Evolutionary conservation across 129 eudicot species (phyloP).

Genomic region (Rutidosis leptorrhynchoides): DNA sequence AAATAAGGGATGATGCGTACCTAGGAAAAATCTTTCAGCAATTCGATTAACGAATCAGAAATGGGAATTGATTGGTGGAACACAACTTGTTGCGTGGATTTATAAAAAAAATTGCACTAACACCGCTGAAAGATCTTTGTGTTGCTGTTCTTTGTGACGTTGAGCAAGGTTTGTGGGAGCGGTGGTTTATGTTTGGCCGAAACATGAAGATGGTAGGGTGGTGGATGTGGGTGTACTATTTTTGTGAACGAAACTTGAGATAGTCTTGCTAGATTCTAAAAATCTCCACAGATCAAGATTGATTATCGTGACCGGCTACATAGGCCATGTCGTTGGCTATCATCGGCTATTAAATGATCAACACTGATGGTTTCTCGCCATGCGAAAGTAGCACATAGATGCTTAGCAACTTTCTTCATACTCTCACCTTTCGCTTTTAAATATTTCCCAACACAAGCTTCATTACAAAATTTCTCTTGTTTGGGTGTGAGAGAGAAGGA

Average conservation of each 20-base stretch:
- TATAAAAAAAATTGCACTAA: no score
- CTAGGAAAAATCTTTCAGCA: no score
- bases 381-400: constrained; percentile 70
- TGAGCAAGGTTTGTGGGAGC: no score
- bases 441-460: constrained; percentile 74
- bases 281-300: constrained; percentile 72
- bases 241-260: constrained; percentile 83
- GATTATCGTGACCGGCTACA: constrained; percentile 90
- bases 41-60: no score
- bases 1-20: no score
- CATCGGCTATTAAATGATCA: constrained; percentile 85
- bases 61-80: no score
- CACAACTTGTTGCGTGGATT: no score
- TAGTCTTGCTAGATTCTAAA: constrained; percentile 94
- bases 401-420: constrained; percentile 91
- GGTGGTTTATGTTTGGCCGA: no score
- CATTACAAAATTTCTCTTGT: constrained; percentile 89
- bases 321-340: constrained; percentile 85
- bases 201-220: no score
- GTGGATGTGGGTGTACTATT: no score
- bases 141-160: no score
- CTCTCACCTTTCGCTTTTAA: constrained; percentile 78
- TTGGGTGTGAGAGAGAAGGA: neutral
- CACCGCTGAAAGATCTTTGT: no score
- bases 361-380: constrained; percentile 78